A percentile compares a stretch with the other conserved stretches of the same genome.
phyloP scores from a whole-genome alignment of 345 rosid species.

The Eucalyptus regnans region DNA sequence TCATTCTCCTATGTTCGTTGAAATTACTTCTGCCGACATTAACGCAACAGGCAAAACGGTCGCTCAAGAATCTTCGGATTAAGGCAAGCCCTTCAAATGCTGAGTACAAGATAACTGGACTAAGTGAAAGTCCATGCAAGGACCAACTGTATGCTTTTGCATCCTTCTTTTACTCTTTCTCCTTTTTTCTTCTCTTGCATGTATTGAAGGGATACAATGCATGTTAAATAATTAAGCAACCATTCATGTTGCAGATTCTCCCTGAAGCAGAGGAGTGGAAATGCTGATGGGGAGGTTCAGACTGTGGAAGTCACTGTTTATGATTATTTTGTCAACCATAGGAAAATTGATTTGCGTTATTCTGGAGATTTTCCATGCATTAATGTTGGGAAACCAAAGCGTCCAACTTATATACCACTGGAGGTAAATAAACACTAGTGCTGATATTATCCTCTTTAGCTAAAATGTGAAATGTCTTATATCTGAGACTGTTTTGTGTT shows the following conservation, averaged over 20 bases:
- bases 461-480: background rate
- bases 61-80: conserved; percentile 65
- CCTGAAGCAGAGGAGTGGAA: conserved; percentile 21
- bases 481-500: background rate
- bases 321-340: conserved; percentile 52
- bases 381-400: conserved; percentile 87
- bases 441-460: background rate
- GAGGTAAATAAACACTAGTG: conserved; percentile 30
- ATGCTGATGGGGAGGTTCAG: conserved; percentile 33
- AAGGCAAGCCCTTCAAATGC: conserved; percentile 57
- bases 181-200: background rate
- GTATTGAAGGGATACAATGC: background rate
- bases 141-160: conserved; percentile 28
- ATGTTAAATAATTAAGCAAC: background rate
- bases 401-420: conserved; percentile 69
- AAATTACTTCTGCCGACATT: background rate
- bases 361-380: conserved; percentile 77
- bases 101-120: conserved; percentile 75
- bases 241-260: conserved; percentile 38
- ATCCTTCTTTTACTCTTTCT: background rate
- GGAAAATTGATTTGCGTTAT: conserved; percentile 38
- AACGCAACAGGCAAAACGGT: conserved; percentile 48
- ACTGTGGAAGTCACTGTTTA: conserved; percentile 44
- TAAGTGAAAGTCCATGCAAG: conserved; percentile 55
- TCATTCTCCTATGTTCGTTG: background rate